Base-by-base conservation (phyloP, 2,329 filamentous ascomycete genomes). In the Fusarium globosum region DNA sequence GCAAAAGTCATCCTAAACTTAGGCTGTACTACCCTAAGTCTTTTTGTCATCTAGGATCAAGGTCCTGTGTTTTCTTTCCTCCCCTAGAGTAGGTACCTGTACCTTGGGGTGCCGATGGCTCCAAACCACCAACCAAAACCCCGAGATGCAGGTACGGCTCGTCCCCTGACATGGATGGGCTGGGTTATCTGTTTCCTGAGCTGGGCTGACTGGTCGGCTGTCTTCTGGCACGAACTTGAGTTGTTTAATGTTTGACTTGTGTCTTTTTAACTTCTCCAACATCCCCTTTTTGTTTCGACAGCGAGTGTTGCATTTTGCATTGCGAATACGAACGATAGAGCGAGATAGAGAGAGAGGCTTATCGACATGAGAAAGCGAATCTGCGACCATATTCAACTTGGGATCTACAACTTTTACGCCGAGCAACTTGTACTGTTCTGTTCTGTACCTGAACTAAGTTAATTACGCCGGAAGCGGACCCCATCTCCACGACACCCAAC, bases 81-180 rank as follows among this genome's bases (percentile, higher is more conserved):
- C 26, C 38, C 46, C 51, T 69, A 65, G 26, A 48, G 45, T 21
- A 41, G 42, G 38, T 39, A 11, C 26, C 45, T 28, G 45, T 28
- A 21, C 45, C 23, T 28, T 28, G 30, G 13, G 58, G 64, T 73
- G 62, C 69, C 38, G 52, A 59, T 66, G 53, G 56, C 62, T 69
- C 30, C 39, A 66, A 68, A 74, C 60, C 73, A 74, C 76, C 70
- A 77, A 77, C 75, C 75, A 77, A 60, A 69, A 58, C 39, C 30
- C 33, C 43, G 72, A 68, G 74, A 75, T 75, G 76, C 75, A 77
- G 75, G 76, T 74, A 73, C 76, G 59, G 64, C 74, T 69, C 58
- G 68, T 65, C 76, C 76, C 76, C 76, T 77, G 76, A 77, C 76
- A 77, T 77, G 76, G 76, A 76, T 71, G 64, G 63, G 66, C 59